Percentiles rank a stretch among this genome's conserved stretches.
These are phyloP conservation scores for Chlamydomonas reinhardtii DNA, from an alignment of 163 green algal species.

Conservation along the genomic window DNA sequence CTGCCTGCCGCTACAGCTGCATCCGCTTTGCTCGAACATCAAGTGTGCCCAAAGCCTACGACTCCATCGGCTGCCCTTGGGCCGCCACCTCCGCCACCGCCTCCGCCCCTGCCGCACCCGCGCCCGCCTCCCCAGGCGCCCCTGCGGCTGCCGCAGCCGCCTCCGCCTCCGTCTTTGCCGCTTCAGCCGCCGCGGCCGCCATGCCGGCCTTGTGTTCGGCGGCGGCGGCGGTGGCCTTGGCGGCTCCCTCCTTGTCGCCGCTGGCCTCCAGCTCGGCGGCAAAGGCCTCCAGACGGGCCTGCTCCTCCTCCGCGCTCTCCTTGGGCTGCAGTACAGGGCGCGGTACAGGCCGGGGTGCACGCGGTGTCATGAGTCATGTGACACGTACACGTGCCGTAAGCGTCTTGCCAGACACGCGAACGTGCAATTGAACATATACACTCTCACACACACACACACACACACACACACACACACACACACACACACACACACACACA, in stretches of 20 bases:
- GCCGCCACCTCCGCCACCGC: background rate
- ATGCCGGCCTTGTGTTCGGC: background rate
- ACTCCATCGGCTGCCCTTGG: no score
- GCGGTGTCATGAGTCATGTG: no score
- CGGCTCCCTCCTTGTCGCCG: conserved; percentile 20
- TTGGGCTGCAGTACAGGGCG: conserved; percentile 57
- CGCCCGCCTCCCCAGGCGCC: background rate
- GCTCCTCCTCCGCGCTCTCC: conserved; percentile 83
- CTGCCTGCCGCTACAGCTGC: no score
- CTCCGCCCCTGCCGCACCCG: background rate
- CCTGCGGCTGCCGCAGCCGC: background rate
- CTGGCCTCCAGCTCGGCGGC: conserved; percentile 76
- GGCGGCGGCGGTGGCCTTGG: background rate
- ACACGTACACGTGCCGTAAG: no score
- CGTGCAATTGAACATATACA: no score
- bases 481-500: no score
- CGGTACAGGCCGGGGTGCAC: no score
- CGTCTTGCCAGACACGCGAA: no score
- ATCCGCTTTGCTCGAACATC: no score
- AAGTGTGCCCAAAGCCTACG: no score
- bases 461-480: no score
- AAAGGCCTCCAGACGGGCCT: conserved; percentile 81
- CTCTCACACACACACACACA: no score
- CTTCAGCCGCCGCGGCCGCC: background rate
- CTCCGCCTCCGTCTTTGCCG: background rate